Evolutionary conservation across 2,329 filamentous ascomycete species (phyloP).

Genomic region (Lithohypha guttulata): DNA sequence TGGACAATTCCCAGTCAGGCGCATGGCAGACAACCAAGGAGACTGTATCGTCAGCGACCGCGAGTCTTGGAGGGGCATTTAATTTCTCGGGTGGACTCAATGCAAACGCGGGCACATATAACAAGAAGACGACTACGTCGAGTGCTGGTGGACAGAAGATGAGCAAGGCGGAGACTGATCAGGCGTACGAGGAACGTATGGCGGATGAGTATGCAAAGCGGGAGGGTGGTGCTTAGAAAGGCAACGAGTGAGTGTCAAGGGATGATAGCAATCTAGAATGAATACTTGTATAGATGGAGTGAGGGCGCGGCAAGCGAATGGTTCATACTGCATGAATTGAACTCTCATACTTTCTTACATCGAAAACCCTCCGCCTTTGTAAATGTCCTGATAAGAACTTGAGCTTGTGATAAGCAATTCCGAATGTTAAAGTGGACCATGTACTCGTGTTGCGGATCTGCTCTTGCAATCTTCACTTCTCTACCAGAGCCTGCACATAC

Average conservation of each 20-base stretch:
- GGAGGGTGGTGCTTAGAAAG: conserved; percentile 31
- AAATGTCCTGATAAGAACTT: no score
- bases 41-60: conserved; percentile 17
- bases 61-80: conserved; percentile 16
- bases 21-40: conserved; percentile 15
- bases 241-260: no score
- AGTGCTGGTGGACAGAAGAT: conserved; percentile 14
- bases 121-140: conserved; percentile 19
- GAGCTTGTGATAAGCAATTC: no score
- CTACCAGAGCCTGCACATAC: neutral
- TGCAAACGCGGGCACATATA: conserved; percentile 14
- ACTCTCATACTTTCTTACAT: no score
- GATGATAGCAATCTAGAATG: no score
- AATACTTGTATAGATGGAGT: no score
- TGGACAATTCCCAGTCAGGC: neutral
- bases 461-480: neutral
- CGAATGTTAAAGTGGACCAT: no score
- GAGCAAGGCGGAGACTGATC: conserved; percentile 31
- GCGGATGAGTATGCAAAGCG: conserved; percentile 39
- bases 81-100: conserved; percentile 15
- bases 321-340: no score
- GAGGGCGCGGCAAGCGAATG: no score
- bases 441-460: neutral
- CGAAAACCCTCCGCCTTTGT: no score
- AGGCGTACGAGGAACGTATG: conserved; percentile 36